Conservation (phyloP, 2,329 filamentous ascomycete genomes). For the Arthrobotrys megalospora region DNA sequence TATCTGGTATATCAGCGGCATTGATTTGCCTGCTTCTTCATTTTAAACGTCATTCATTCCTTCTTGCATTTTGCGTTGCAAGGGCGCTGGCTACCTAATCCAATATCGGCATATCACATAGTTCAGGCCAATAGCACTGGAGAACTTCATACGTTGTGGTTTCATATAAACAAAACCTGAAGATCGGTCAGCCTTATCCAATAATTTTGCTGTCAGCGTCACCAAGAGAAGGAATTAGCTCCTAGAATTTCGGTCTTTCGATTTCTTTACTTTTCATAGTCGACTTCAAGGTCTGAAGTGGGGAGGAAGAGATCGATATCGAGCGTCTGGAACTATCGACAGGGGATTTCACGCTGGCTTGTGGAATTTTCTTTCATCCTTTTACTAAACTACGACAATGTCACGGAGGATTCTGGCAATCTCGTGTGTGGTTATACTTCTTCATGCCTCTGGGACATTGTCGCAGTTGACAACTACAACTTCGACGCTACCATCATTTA, state of each 20-base stretch:
- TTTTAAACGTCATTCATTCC: constrained; percentile 28
- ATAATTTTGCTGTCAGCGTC: constrained; percentile 24
- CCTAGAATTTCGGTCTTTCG: constrained; percentile 5
- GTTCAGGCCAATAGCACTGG: constrained; percentile 41
- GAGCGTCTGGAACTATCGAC: constrained; percentile 15
- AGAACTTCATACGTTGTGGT: constrained; percentile 49
- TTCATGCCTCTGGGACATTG: constrained; percentile 8
- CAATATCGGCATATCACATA: constrained; percentile 32
- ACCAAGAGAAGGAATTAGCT: constrained; percentile 2
- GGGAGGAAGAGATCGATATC: constrained; percentile 1
- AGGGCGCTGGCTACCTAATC: constrained; percentile 56
- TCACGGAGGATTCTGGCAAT: constrained; percentile 53
- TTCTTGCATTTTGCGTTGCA: constrained; percentile 55
- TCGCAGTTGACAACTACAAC: constrained; percentile 37
- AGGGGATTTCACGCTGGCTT: constrained; percentile 50
- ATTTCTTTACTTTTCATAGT: constrained; percentile 12
- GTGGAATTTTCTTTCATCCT: constrained; percentile 20
- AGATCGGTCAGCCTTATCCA: constrained; percentile 50
- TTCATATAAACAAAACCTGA: constrained; percentile 55
- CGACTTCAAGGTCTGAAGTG: constrained; percentile 1
- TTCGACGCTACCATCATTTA: constrained; percentile 16
- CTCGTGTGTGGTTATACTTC: constrained; percentile 39
- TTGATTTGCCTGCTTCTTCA: constrained; percentile 38
- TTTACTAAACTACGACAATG: constrained; percentile 34
- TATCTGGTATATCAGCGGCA: constrained; percentile 39